Conservation (phyloP, 1,284 basidiomycete species). For the Somion occarium region DNA sequence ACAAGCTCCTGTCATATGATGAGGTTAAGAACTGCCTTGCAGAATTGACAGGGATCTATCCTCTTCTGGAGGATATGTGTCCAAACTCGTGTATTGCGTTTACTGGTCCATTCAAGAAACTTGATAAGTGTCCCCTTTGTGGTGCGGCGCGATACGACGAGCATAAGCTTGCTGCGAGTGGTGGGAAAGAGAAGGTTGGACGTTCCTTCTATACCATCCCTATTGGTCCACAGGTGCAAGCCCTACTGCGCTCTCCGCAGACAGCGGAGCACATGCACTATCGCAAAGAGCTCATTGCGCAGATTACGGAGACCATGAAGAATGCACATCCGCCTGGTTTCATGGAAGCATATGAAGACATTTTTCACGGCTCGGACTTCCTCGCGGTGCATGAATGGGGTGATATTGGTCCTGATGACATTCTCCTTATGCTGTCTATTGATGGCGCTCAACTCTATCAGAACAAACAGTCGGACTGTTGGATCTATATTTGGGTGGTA, state of each 20-base stretch:
- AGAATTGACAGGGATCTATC: constrained; percentile 20
- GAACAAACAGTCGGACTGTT: constrained; percentile 22
- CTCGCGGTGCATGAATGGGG: constrained; percentile 13
- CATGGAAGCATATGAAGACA: constrained; percentile 9
- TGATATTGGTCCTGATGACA: constrained; percentile 14
- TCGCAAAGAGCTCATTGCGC: not conserved
- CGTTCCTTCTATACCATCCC: constrained; percentile 18
- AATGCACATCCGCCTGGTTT: not conserved
- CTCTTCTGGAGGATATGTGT: constrained; percentile 28
- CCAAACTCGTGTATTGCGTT: constrained; percentile 24
- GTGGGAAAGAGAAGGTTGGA: not conserved
- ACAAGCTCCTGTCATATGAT: constrained; percentile 21
- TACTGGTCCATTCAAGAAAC: constrained; percentile 20
- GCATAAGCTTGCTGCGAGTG: not conserved
- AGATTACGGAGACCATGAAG: too few relatives aligned
- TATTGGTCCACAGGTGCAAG: constrained; percentile 22
- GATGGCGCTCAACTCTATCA: constrained; percentile 29
- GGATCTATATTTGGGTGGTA: constrained; percentile 27
- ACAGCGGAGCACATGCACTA: constrained; percentile 5
- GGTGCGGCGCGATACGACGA: constrained; percentile 21
- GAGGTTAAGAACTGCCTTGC: constrained; percentile 17
- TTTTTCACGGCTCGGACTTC: constrained; percentile 18
- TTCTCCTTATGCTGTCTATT: constrained; percentile 20
- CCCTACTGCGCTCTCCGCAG: constrained; percentile 11
- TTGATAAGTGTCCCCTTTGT: constrained; percentile 23